Evolutionary conservation across 2,329 filamentous ascomycete species (phyloP).

Genomic region (Colletotrichum spaethianum): DNA sequence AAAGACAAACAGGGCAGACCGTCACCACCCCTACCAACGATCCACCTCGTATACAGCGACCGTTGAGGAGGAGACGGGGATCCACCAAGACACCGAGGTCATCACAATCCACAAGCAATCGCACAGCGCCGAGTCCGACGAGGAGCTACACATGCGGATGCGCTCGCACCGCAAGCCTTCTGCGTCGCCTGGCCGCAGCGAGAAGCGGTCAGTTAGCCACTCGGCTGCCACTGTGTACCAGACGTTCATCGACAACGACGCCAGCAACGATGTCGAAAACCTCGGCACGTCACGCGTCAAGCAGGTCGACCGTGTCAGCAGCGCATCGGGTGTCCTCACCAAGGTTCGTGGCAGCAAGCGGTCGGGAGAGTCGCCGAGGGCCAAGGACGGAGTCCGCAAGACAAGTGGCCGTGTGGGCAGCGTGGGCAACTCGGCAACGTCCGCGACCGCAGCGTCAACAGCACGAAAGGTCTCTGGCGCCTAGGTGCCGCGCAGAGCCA

Average conservation of each 20-base stretch:
- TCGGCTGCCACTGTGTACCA: constrained; percentile 79
- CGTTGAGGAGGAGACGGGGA: constrained; percentile 65
- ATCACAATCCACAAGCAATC: constrained; percentile 74
- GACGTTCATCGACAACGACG: constrained; percentile 73
- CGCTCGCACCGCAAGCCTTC: constrained; percentile 76
- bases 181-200: constrained; percentile 72
- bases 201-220: constrained; percentile 82
- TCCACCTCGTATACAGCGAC: constrained; percentile 62
- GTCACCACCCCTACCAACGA: constrained; percentile 80
- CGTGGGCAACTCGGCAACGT: constrained; percentile 59
- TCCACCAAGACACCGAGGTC: constrained; percentile 72
- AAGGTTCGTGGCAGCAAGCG: constrained; percentile 77
- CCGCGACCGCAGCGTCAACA: constrained; percentile 59
- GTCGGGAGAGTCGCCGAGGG: constrained; percentile 64
- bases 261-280: constrained; percentile 80
- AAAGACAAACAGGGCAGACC: constrained; percentile 85
- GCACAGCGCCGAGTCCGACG: constrained; percentile 79
- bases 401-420: constrained; percentile 77
- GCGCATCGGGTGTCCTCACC: constrained; percentile 69
- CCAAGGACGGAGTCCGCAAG: constrained; percentile 74
- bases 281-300: constrained; percentile 73
- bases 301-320: constrained; percentile 65
- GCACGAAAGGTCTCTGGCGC: constrained; percentile 69
- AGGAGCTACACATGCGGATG: constrained; percentile 85
- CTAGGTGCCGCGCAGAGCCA: constrained; percentile 48